A percentile compares a stretch with the other conserved stretches of the same genome.
phyloP scores from a whole-genome alignment of 768 basidiomycete species.

The Xerocomellus intermedius region DNA sequence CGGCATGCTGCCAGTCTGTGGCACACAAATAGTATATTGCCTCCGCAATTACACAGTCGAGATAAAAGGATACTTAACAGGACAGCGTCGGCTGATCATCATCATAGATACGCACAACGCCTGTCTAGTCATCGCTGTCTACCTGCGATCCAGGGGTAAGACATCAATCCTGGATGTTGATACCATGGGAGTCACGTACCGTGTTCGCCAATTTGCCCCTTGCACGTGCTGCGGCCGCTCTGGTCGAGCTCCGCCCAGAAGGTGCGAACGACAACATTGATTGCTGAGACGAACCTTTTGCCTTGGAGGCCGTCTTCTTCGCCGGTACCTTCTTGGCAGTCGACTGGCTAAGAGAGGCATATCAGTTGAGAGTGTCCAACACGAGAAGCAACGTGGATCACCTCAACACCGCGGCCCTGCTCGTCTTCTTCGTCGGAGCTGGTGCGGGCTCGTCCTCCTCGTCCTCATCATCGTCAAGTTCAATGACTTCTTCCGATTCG shows the following conservation, averaged over 20 bases:
- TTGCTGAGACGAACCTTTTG: constrained; percentile 35
- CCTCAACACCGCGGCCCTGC: constrained; percentile 66
- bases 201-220: constrained; percentile 55
- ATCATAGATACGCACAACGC: neutral
- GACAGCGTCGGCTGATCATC: neutral
- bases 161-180: neutral
- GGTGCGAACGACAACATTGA: constrained; percentile 64
- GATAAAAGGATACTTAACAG: neutral
- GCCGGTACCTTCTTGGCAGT: constrained; percentile 53
- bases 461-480: constrained; percentile 54
- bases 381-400: constrained; percentile 29
- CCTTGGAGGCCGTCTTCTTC: constrained; percentile 39
- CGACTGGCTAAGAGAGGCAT: constrained; percentile 30
- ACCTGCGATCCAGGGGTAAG: constrained; percentile 7
- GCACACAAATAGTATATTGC: neutral
- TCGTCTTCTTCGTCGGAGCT: constrained; percentile 53
- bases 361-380: constrained; percentile 30
- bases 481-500: constrained; percentile 52
- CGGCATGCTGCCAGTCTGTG: neutral
- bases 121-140: constrained; percentile 30
- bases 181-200: constrained; percentile 29
- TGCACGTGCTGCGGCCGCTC: constrained; percentile 70
- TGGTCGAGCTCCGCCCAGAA: constrained; percentile 50
- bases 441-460: constrained; percentile 48
- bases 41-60: neutral